These are phyloP conservation scores for Phaeosphaeria sp. DNA, from an alignment of 2,329 filamentous ascomycete genomes.

Conservation along the genomic window DNA sequence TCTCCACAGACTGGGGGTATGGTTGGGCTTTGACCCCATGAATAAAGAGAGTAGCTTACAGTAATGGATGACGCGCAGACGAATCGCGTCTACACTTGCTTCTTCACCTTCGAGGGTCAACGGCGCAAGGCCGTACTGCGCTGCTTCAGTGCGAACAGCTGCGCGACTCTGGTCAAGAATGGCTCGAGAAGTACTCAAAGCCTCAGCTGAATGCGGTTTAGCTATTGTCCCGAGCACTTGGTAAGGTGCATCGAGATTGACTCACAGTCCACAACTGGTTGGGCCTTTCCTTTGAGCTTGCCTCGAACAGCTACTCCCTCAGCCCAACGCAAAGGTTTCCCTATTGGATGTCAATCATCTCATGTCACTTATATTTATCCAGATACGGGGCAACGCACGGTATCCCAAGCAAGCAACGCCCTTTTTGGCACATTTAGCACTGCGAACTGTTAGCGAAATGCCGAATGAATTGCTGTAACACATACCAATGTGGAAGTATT, in stretches of 20 bases:
- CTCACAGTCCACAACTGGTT: slow-evolving; percentile 30
- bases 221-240: neutral
- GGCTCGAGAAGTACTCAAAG: slow-evolving; percentile 19
- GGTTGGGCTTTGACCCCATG: neutral
- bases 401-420: slow-evolving; percentile 45
- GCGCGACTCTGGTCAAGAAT: slow-evolving; percentile 15
- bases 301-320: slow-evolving; percentile 40
- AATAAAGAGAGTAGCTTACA: slow-evolving; percentile 17
- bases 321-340: slow-evolving; percentile 39
- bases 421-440: slow-evolving; percentile 45
- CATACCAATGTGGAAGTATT: slow-evolving; percentile 39
- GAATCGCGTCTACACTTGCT: slow-evolving; percentile 5
- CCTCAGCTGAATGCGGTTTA: slow-evolving; percentile 12
- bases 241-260: neutral
- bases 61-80: slow-evolving; percentile 22
- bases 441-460: slow-evolving; percentile 6
- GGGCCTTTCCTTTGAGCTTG: slow-evolving; percentile 33
- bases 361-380: neutral
- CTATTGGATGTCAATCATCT: neutral
- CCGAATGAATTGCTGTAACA: neutral
- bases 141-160: slow-evolving; percentile 20
- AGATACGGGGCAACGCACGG: slow-evolving; percentile 25
- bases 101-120: slow-evolving; percentile 9
- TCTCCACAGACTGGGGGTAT: neutral
- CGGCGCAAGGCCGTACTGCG: slow-evolving; percentile 14